Evolutionary conservation across 768 basidiomycete genomes (phyloP), one percentile per base, ranked within the genome.

Genomic region (Terana coerulea): DNA sequence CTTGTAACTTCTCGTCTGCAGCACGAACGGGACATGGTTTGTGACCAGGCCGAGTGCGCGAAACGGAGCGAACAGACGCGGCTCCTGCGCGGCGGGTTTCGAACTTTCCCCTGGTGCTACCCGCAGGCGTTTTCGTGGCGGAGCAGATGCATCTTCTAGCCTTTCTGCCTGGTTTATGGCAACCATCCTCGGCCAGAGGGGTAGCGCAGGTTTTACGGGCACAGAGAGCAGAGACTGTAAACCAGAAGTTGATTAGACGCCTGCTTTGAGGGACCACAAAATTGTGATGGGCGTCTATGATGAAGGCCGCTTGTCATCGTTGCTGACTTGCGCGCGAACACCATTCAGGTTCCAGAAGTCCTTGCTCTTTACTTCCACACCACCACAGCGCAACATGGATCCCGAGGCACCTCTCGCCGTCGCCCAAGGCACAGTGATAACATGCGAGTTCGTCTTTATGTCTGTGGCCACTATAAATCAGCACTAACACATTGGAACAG

Each of bases 31-130:
- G 22, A 95, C 78, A 70, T 86, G 80, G 64, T 95, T 95, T 37
- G 95, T 92, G 61, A 98, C 80, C 51, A 93, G 80, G 24, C 97
- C 95, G n/a, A 99, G 80, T 6, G 94, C 94, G 53, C 97, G 81
- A 65, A 98, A 99, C 3, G 97, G 95, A 4, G 86, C 90, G 64
- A 95, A 98, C 35, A 99, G 66, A 29, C 67, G 67, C 14, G 64
- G 63, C n/a, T 64, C 59, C 31, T 50, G 42, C 10, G 57, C 35
- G 21, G 35, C 21, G 28, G 54, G 58, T 51, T 40, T 50, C n/a
- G 36, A 3, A 22, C 36, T 21, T 1, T 46, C n/a, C 6, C 34
- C 45, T 7, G 51, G 14, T 26, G 48, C 36, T 2, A 53, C 41
- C 11, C 54, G 46, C 19, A 52, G 26, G 6, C 57, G 53, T 46